Percentiles rank a stretch among this genome's conserved stretches.
These are phyloP conservation scores for Melampsora occidentalis DNA, from an alignment of 1,284 basidiomycete species.

Conservation along the genomic window DNA sequence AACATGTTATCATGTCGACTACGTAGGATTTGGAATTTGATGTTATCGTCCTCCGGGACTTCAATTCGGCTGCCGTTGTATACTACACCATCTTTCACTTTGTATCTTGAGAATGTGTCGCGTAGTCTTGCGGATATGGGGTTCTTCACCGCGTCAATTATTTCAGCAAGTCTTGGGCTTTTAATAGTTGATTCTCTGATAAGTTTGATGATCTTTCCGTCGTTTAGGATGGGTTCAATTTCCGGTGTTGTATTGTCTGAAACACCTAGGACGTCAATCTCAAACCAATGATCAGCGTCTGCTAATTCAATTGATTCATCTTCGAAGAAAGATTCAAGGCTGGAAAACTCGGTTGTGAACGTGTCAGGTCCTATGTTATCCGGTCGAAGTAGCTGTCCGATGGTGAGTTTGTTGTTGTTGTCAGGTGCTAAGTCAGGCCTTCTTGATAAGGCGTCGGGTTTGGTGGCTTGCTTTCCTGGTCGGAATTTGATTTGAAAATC, in stretches of 20 bases:
- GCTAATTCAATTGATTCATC: background rate
- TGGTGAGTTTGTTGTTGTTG: background rate
- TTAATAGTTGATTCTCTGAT: too few relatives aligned
- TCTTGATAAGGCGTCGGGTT: background rate
- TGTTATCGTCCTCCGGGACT: background rate
- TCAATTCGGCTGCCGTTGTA: background rate
- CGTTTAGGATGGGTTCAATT: background rate
- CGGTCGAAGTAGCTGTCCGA: constrained; percentile 1
- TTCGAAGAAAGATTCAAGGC: background rate
- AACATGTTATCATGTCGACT: background rate
- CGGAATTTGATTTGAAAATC: constrained; percentile 9
- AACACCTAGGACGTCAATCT: background rate
- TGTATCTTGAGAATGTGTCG: too few relatives aligned
- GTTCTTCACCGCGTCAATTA: too few relatives aligned
- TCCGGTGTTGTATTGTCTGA: too few relatives aligned
- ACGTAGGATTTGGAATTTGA: background rate
- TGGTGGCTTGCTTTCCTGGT: background rate
- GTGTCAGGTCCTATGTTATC: constrained; percentile 2
- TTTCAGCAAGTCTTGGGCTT: too few relatives aligned
- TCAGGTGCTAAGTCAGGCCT: background rate
- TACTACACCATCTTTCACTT: background rate
- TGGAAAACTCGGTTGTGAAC: background rate
- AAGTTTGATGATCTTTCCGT: background rate
- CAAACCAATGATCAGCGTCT: background rate
- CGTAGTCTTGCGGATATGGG: too few relatives aligned